Evolutionary conservation across 1,139 yeast genomes (phyloP).

Genomic region (Geotrichum restrictum): DNA sequence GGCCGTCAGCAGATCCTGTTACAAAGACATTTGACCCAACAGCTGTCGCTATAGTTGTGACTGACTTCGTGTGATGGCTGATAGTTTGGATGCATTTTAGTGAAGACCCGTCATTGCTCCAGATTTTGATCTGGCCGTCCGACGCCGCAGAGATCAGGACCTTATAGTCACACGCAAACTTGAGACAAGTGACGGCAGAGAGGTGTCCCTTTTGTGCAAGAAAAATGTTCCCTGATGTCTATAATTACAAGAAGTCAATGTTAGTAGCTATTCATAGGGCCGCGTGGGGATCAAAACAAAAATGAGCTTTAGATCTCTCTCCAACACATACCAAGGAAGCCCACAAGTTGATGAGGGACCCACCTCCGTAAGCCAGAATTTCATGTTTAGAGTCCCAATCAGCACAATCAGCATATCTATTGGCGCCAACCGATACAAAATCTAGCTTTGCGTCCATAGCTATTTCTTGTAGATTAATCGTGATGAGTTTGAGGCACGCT

Average conservation of each 20-base stretch:
- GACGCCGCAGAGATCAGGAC: slow-evolving; percentile 60
- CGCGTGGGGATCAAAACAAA: too few relatives aligned
- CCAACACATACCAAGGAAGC: slow-evolving; percentile 49
- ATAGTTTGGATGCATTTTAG: slow-evolving; percentile 38
- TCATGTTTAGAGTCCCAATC: slow-evolving; percentile 47
- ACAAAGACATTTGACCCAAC: slow-evolving; percentile 24
- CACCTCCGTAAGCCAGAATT: slow-evolving; percentile 73
- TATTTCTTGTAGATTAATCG: background rate
- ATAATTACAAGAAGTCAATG: background rate
- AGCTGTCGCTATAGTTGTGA: slow-evolving; percentile 46
- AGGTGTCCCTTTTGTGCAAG: slow-evolving; percentile 35
- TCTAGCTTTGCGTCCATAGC: slow-evolving; percentile 34
- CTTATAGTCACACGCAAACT: slow-evolving; percentile 36
- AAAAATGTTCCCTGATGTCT: slow-evolving; percentile 25
- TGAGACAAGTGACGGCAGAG: slow-evolving; percentile 35
- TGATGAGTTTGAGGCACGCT: background rate
- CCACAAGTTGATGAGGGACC: slow-evolving; percentile 72
- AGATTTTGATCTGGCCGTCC: slow-evolving; percentile 57
- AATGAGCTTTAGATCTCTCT: background rate
- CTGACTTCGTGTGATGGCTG: slow-evolving; percentile 42
- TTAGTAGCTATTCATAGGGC: too few relatives aligned
- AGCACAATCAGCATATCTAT: slow-evolving; percentile 64
- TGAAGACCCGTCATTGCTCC: slow-evolving; percentile 44
- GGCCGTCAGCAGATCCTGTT: slow-evolving; percentile 26
- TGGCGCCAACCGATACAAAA: slow-evolving; percentile 74